Conservation (phyloP, 2,329 filamentous ascomycete species). For the Periconia sp. region DNA sequence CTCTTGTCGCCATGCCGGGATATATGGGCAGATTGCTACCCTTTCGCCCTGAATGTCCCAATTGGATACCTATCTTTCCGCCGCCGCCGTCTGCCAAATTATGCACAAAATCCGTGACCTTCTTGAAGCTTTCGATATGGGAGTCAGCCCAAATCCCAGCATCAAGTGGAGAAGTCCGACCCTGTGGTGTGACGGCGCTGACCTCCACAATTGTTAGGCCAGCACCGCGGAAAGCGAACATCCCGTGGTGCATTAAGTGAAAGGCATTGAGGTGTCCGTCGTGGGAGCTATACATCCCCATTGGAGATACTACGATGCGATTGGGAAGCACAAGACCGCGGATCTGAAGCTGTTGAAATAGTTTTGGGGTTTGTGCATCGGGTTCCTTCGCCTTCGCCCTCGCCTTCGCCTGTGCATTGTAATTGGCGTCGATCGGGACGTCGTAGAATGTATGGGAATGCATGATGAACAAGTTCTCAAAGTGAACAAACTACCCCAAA, state of each 20-base stretch:
- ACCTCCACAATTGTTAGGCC: constrained; percentile 25
- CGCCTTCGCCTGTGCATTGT: no score
- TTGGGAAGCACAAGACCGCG: constrained; percentile 20
- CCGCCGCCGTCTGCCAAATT: constrained; percentile 2
- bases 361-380: no score
- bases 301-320: constrained; percentile 26
- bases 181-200: constrained; percentile 21
- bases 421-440: no score
- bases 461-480: no score
- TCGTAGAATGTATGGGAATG: no score
- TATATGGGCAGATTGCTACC: constrained; percentile 18
- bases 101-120: constrained; percentile 22
- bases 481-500: no score
- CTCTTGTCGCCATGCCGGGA: constrained; percentile 3
- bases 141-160: constrained; percentile 22
- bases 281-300: constrained; percentile 25
- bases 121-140: constrained; percentile 20
- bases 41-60: constrained; percentile 27
- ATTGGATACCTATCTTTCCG: constrained; percentile 19
- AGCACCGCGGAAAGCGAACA: constrained; percentile 25
- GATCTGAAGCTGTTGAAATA: constrained; percentile 25
- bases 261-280: constrained; percentile 26
- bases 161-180: constrained; percentile 21
- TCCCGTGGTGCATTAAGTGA: constrained; percentile 24
- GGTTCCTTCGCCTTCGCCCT: no score